phyloP scores from a whole-genome alignment of 2,329 filamentous ascomycete species.

The Aspergillus ochraceus region DNA sequence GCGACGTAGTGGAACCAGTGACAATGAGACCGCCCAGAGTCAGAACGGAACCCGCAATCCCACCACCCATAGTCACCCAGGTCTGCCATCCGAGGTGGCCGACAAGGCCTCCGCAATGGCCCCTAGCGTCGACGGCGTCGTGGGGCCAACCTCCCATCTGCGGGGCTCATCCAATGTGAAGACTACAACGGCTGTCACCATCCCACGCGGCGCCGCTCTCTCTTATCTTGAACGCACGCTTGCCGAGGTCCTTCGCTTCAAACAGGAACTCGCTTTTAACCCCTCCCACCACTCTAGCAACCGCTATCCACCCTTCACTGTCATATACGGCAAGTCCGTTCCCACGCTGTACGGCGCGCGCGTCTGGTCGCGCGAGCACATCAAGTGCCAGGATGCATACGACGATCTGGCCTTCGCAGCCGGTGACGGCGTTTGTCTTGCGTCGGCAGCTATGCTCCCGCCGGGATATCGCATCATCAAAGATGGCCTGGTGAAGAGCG shows the following conservation, averaged over 20 bases:
- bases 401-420: conserved; percentile 83
- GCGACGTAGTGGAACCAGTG: not conserved
- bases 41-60: conserved; percentile 3
- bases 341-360: conserved; percentile 82
- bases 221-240: conserved; percentile 76
- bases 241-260: conserved; percentile 70
- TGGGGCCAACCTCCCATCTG: conserved; percentile 26
- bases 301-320: conserved; percentile 74
- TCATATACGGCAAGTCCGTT: conserved; percentile 83
- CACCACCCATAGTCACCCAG: conserved; percentile 6
- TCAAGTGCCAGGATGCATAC: conserved; percentile 74
- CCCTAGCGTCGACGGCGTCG: conserved; percentile 32
- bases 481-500: conserved; percentile 74
- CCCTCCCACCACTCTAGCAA: conserved; percentile 64
- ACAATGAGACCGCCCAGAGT: not conserved
- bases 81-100: conserved; percentile 5
- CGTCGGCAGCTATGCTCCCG: conserved; percentile 81
- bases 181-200: conserved; percentile 42
- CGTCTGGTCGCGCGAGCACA: conserved; percentile 70
- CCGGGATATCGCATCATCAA: conserved; percentile 72
- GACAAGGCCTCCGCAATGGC: conserved; percentile 19
- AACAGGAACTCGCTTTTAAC: conserved; percentile 67
- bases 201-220: conserved; percentile 56
- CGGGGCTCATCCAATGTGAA: conserved; percentile 23
- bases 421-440: conserved; percentile 86